A percentile compares a stretch with the other conserved stretches of the same genome.
These are phyloP conservation scores for Lactarius sp. DNA, from an alignment of 768 basidiomycete species.

Conservation along the genomic window DNA sequence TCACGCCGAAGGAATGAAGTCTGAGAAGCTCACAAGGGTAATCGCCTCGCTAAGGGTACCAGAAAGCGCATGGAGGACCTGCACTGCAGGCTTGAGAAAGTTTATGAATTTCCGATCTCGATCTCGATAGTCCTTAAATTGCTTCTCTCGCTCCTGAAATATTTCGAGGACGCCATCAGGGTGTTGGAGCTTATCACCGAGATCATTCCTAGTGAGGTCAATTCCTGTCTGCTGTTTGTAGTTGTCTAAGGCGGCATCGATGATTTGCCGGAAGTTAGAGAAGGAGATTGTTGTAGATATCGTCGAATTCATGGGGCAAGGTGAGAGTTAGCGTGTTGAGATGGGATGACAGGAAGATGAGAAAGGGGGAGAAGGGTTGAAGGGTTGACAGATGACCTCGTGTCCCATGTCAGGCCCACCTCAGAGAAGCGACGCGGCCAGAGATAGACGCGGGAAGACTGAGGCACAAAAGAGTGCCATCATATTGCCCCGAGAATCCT, in stretches of 20 bases:
- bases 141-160: slow-evolving; percentile 1
- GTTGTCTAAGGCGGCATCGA: neutral
- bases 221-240: slow-evolving; percentile 12
- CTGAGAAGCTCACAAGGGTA: neutral
- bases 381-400: no score
- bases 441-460: no score
- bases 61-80: slow-evolving; percentile 1
- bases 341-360: no score
- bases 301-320: neutral
- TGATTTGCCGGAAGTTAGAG: neutral
- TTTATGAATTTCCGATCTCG: slow-evolving; percentile 10
- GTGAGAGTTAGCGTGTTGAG: neutral
- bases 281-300: neutral
- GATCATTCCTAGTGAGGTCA: slow-evolving; percentile 2
- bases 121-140: slow-evolving; percentile 13
- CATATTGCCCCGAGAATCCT: no score
- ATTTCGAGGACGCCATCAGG: neutral
- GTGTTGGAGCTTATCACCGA: neutral
- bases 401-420: no score
- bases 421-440: no score
- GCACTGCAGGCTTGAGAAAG: slow-evolving; percentile 4
- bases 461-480: no score
- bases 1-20: neutral
- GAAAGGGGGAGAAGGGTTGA: no score
- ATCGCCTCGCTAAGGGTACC: neutral